phyloP scores from a whole-genome alignment of 1,139 yeast species.

The Debaryomycetaceae sp. region DNA sequence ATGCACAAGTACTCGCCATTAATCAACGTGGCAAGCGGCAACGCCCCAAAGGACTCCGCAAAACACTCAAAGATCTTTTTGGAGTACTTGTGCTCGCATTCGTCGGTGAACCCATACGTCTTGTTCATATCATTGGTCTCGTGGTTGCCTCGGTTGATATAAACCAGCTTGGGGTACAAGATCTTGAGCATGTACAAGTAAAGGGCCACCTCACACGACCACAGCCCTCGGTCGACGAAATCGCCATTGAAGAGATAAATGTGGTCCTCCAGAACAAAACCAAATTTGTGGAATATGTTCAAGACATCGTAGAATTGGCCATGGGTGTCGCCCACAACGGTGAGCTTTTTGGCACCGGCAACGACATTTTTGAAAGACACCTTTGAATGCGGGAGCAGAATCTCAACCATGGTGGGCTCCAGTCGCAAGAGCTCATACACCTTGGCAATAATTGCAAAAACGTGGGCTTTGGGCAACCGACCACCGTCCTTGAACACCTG shows the following conservation, averaged over 20 bases:
- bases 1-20: conserved; percentile 76
- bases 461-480: conserved; percentile 72
- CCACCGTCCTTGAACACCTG: conserved; percentile 69
- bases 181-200: conserved; percentile 75
- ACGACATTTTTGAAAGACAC: conserved; percentile 14
- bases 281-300: conserved; percentile 71
- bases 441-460: conserved; percentile 74
- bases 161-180: conserved; percentile 68
- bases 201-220: conserved; percentile 96
- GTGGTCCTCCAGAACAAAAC: conserved; percentile 64
- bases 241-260: conserved; percentile 91
- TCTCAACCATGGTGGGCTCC: conserved; percentile 77
- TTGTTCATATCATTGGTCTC: conserved; percentile 97
- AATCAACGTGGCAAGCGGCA: conserved; percentile 83
- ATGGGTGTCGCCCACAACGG: conserved; percentile 97
- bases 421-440: conserved; percentile 59
- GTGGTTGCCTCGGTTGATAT: conserved; percentile 90
- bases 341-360: conserved; percentile 41
- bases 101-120: conserved; percentile 95
- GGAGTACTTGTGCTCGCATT: conserved; percentile 85
- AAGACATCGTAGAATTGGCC: conserved; percentile 92
- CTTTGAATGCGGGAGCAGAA: conserved; percentile 40
- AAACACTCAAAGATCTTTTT: conserved; percentile 82
- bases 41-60: conserved; percentile 77
- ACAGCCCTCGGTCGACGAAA: conserved; percentile 96